Evolutionary conservation across 202 grass and related monocot genomes (phyloP), one percentile per base, ranked within the genome.

Genomic region (Panicum hallii): DNA sequence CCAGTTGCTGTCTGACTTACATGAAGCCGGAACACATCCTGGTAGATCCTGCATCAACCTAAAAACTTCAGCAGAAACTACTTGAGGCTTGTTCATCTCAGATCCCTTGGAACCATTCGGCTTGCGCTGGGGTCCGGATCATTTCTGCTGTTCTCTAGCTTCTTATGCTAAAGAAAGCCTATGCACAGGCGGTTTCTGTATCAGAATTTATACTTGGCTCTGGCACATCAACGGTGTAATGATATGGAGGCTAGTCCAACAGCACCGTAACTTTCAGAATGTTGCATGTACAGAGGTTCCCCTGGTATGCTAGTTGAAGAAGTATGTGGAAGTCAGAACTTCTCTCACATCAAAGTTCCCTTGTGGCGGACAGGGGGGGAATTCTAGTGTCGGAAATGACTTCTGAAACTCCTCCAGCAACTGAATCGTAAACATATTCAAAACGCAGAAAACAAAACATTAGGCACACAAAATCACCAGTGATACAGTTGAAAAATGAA

Each of bases 281-380:
- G 82, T 28, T 41, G 45, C 53, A 73, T 82, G 72, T 22, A 13
- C 23, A 55, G 32, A 78, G 58, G 52, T 83, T 48, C 34, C 50
- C 23, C 1, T 11, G 19, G 61, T 72, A 58, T 68, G 79, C 54
- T 79, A 98, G 87, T 95, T 94, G 91, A 98, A 98, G 86, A 98
- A 98, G 82, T 98, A 98, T 4, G 96, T 92, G 26, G 96, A 95
- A 3, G 77, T 75, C 17, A 95, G 86, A 86, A 98, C 93, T 54
- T 95, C 79, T 56, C 81, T 84, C 72, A 98, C 86, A 52, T 98
- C 82, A 17, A 98, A 95, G 63, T 92, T 55, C 30, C 96, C 95
- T 64, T 90, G 90, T 42, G 94, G 74, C 22, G 96, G 96, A 66
- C 91, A 88, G 50, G 93, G 93, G 74, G 96, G 93, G 53, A 98